phyloP scores from a whole-genome alignment of 2,329 filamentous ascomycete species.

The Fusarium sp. region DNA sequence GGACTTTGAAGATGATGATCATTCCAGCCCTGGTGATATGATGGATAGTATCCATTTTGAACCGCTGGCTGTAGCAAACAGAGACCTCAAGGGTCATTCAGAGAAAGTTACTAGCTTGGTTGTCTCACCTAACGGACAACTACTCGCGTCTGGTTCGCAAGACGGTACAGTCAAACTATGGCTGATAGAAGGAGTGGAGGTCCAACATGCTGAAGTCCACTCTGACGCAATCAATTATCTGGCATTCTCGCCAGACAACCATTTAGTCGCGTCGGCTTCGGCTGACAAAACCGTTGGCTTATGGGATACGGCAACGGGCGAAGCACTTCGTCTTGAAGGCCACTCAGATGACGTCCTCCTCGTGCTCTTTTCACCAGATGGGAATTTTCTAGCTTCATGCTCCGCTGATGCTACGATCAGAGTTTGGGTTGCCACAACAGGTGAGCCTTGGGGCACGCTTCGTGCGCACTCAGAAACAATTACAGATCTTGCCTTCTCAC shows the following conservation, averaged over 20 bases:
- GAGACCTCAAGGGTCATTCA: background rate
- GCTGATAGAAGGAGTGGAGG: background rate
- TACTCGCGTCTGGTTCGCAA: background rate
- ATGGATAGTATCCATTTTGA: slow-evolving; percentile 7
- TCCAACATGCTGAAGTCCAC: background rate
- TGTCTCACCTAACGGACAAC: background rate
- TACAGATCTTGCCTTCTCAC: background rate
- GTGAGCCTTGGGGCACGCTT: background rate
- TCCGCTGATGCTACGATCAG: background rate
- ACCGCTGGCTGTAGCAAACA: background rate
- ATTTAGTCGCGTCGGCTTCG: background rate
- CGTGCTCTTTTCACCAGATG: background rate
- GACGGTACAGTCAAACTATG: slow-evolving; percentile 1
- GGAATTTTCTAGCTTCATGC: background rate
- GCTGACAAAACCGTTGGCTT: background rate
- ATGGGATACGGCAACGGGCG: background rate
- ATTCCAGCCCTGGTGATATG: background rate
- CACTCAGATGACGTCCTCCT: background rate
- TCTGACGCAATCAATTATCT: background rate
- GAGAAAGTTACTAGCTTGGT: background rate
- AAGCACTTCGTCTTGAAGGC: background rate
- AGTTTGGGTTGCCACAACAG: background rate
- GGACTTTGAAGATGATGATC: slow-evolving; percentile 1
- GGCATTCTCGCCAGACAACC: background rate
- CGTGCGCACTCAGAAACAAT: background rate